phyloP scores from a whole-genome alignment of 2,329 filamentous ascomycete genomes.

The Herpotrichia juniperi region DNA sequence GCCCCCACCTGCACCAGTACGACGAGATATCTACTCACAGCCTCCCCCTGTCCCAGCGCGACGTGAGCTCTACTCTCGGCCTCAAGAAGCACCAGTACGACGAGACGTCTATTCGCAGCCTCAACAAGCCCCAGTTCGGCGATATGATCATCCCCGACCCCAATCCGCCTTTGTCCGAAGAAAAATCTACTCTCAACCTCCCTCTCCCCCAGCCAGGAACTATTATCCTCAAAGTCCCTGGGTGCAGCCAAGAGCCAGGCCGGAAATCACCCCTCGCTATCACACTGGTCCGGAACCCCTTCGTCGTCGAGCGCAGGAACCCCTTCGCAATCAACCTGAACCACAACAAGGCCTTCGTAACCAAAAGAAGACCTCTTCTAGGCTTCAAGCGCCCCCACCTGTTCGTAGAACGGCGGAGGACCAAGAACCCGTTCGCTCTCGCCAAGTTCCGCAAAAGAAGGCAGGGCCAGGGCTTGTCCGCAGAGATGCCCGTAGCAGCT shows the following conservation, averaged over 20 bases:
- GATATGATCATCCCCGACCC: slow-evolving; percentile 4
- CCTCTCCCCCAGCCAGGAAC: neutral
- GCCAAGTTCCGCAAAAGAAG: slow-evolving; percentile 15
- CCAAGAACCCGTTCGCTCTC: slow-evolving; percentile 19
- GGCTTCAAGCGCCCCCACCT: slow-evolving; percentile 19
- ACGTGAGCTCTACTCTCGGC: slow-evolving; percentile 7
- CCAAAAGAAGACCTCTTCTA: slow-evolving; percentile 19
- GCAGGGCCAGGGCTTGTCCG: slow-evolving; percentile 14
- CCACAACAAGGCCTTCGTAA: slow-evolving; percentile 20
- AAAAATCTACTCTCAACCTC: slow-evolving; percentile 8
- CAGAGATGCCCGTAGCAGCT: slow-evolving; percentile 8
- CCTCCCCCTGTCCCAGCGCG: neutral
- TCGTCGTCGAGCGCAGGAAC: slow-evolving; percentile 21
- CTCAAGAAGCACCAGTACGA: slow-evolving; percentile 6
- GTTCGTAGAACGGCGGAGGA: slow-evolving; percentile 21
- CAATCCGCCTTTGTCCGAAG: neutral
- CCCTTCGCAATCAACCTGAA: slow-evolving; percentile 24
- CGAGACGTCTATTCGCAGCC: slow-evolving; percentile 7
- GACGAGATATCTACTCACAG: neutral
- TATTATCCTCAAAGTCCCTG: neutral
- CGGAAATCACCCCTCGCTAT: slow-evolving; percentile 14
- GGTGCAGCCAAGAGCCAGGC: slow-evolving; percentile 6
- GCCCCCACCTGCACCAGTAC: neutral
- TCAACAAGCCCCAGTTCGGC: neutral
- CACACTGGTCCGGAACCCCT: slow-evolving; percentile 16